Evolutionary conservation across 345 rosid species (phyloP), one percentile per base, ranked within the genome.

Genomic region (Dimocarpus longan): DNA sequence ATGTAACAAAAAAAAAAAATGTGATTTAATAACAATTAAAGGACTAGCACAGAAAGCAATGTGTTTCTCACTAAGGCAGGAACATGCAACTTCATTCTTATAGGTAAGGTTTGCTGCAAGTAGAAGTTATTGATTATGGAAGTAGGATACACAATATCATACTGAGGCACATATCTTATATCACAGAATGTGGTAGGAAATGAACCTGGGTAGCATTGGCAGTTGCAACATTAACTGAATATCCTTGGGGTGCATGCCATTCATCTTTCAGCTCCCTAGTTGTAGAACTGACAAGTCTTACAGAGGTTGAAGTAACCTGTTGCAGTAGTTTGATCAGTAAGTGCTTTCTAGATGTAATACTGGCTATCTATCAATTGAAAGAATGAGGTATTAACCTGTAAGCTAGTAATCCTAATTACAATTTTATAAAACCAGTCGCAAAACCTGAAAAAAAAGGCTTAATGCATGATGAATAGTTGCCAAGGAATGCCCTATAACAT

Each of bases 141-240:
- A 74, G 18, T 28, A 48, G 43, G 40, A 42, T 24, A 42, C 16
- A 48, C 21, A 44, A 66, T 32, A 66, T 54, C 67, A 63, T 16
- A 65, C 8, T 48, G 32, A 44, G 46, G 37, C 70, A 64, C 26
- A 7, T 1, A n/a, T 67, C 15, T 15, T 13, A 22, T 59, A 57
- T 19, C 62, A 46, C 32, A 80, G 64, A 68, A 22, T 19, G 77
- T 68, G 63, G 39, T 12, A 62, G 66, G 68, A 68, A 76, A 79
- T 73, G 79, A 72, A 95, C 99, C 98, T 95, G 98, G 80, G 93
- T 91, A 11, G 97, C 93, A 85, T 92, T 93, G 70, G 94, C 97
- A 84, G 97, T 92, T 64, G 98, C 97, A 80, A 95, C 99, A 86
- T 95, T 95, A 75, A 94, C 82, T 21, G 97, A 86, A 82, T 82